Evolutionary conservation across 2,329 filamentous ascomycete genomes (phyloP), one percentile per base, ranked within the genome.

Genomic region (Paecilomyces sp.): DNA sequence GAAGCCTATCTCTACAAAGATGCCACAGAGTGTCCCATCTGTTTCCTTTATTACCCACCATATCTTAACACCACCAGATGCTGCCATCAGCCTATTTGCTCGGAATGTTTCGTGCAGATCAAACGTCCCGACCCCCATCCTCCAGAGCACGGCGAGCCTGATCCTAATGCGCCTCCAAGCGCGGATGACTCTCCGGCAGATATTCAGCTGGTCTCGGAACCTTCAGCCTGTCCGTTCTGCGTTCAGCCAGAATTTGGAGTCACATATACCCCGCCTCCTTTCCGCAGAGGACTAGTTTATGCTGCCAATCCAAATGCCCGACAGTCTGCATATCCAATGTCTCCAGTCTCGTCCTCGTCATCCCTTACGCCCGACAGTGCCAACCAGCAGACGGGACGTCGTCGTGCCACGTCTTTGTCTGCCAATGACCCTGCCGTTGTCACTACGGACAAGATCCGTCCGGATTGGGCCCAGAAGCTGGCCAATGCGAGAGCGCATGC

Each of bases 21-120:
- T 65, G 88, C 91, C 3, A 79, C 81, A 6, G 94, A 99, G 72
- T 99, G 94, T 68, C 93, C 94, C 4, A 96, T 99, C 63, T 99
- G 94, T 79, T 96, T 97, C 72, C 81, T 97, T 57, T 95, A 92
- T 67, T 99, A 97, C 66, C 94, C 94, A 0, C 92, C 92, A 3
- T 95, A 95, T 70, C 82, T 99, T 31, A 99, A 99, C 76, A 89
- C 88, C 65, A 99, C 94, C 0, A 83, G 94, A 65, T 99, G 94
- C 72, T 99, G 94, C 74, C 92, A 96, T 68, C 94, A 99, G 72
- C 83, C 90, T 5, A 97, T 99, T 63, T 99, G 94, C 77, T 97
- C 92, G 51, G 94, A 99, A 77, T 99, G 94, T 74, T 99, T 99
- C 69, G 94, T 99, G 3, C 94, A 99, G 74, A 99, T 99, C 72